Percentiles rank a stretch among this genome's conserved stretches.
phyloP scores from a whole-genome alignment of 2,329 filamentous ascomycete genomes.

The Aspergillus felis region DNA sequence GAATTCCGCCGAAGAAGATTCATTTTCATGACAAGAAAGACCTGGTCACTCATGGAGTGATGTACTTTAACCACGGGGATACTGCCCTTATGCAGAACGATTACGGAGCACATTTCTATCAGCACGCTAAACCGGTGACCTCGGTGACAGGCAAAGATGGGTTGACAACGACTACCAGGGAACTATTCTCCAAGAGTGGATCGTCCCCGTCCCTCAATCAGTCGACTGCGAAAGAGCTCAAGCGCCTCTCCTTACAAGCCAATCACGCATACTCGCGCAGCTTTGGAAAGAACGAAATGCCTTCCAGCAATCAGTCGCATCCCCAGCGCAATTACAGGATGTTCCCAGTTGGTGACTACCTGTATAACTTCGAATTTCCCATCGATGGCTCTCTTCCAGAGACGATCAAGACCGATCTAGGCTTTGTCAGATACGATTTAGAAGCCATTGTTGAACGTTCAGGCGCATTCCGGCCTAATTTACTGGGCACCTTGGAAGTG shows the following conservation, averaged over 20 bases:
- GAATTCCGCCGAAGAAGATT: constrained; percentile 81
- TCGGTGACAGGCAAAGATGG: constrained; percentile 28
- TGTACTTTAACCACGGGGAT: constrained; percentile 75
- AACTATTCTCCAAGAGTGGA: constrained; percentile 38
- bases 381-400: constrained; percentile 76
- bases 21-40: constrained; percentile 81
- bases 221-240: constrained; percentile 48
- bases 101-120: constrained; percentile 61
- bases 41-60: constrained; percentile 77
- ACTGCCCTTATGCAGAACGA: constrained; percentile 50
- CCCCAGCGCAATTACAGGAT: constrained; percentile 79
- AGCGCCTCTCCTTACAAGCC: constrained; percentile 73
- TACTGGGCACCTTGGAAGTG: constrained; percentile 78
- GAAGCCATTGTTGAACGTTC: constrained; percentile 81
- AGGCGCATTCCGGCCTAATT: constrained; percentile 83
- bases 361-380: constrained; percentile 75
- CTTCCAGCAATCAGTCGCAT: constrained; percentile 51
- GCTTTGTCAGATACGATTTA: constrained; percentile 81
- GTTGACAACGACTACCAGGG: constrained; percentile 29
- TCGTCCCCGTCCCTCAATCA: constrained; percentile 42
- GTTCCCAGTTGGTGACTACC: constrained; percentile 71
- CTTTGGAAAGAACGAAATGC: constrained; percentile 73
- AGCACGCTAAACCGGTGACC: constrained; percentile 44
- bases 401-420: constrained; percentile 81
- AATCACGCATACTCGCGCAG: constrained; percentile 77